phyloP scores from a whole-genome alignment of 768 basidiomycete species.

The Kwoniella dendrophila region DNA sequence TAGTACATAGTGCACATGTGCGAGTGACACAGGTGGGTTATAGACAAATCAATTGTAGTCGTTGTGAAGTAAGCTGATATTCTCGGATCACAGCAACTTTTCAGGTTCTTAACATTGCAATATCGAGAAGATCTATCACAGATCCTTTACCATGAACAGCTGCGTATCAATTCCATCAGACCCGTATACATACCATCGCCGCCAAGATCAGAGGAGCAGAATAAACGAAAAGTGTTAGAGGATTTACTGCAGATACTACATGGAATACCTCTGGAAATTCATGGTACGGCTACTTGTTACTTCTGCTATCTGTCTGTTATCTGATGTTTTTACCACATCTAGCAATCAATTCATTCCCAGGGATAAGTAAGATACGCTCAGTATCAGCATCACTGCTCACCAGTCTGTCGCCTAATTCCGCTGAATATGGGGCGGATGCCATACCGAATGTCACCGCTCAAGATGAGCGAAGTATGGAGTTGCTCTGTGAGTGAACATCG shows the following conservation, averaged over 20 bases:
- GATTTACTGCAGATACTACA: slow-evolving; percentile 9
- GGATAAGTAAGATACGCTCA: slow-evolving; percentile 7
- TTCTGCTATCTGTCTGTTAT: background rate
- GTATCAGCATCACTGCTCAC: slow-evolving; percentile 1
- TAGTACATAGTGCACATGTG: slow-evolving; percentile 10
- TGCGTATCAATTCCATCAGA: background rate
- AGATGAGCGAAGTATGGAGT: slow-evolving; percentile 8
- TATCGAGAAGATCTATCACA: slow-evolving; percentile 8
- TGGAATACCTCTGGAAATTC: slow-evolving; percentile 10
- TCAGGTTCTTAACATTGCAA: slow-evolving; percentile 5
- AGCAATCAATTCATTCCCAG: slow-evolving; percentile 11
- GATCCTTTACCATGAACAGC: slow-evolving; percentile 2
- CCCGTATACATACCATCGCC: background rate
- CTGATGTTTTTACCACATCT: background rate
- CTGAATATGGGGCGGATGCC: background rate
- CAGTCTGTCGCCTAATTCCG: slow-evolving; percentile 1
- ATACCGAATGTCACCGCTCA: background rate
- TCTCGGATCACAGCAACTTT: background rate
- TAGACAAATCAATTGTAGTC: background rate
- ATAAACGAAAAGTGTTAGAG: slow-evolving; percentile 6
- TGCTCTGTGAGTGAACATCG: slow-evolving; percentile 1
- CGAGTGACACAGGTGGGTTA: slow-evolving; percentile 1
- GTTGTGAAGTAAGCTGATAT: background rate
- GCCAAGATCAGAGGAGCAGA: slow-evolving; percentile 9
- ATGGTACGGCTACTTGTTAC: background rate